A percentile compares a stretch with the other conserved stretches of the same genome.
Conservation (phyloP, 2,329 filamentous ascomycete species). For the Setomelanomma holmii region DNA sequence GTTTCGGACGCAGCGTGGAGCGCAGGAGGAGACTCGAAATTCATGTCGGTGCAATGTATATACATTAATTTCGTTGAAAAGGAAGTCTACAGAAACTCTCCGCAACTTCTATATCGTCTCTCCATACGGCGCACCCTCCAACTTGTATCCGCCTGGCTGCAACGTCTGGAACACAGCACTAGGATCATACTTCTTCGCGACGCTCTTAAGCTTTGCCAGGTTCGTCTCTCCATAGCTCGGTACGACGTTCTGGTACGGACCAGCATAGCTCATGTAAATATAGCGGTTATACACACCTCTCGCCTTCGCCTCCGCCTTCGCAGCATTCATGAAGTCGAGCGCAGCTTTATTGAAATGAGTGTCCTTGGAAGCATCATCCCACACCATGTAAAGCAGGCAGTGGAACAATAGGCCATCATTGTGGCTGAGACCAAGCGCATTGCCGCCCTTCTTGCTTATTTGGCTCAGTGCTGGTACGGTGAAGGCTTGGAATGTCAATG, state of each 20-base stretch:
- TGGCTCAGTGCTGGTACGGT: conserved; percentile 27
- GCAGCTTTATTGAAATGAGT: conserved; percentile 23
- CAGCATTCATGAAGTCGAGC: conserved; percentile 18
- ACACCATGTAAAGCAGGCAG: conserved; percentile 22
- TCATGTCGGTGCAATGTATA: too few relatives aligned
- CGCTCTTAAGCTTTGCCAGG: conserved; percentile 22
- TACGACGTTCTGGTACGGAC: conserved; percentile 51
- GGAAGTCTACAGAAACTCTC: too few relatives aligned
- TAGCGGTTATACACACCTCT: conserved; percentile 17
- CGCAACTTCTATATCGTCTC: neutral
- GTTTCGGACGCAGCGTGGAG: too few relatives aligned
- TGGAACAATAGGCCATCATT: conserved; percentile 29
- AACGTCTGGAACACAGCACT: conserved; percentile 24
- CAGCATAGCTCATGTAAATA: conserved; percentile 59
- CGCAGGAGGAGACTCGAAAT: too few relatives aligned
- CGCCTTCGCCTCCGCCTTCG: conserved; percentile 7
- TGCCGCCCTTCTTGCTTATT: conserved; percentile 33
- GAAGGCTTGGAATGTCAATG: conserved; percentile 35
- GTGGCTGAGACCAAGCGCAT: conserved; percentile 37
- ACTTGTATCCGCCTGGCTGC: conserved; percentile 30
- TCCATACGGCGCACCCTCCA: conserved; percentile 19
- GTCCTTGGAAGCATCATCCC: conserved; percentile 32
- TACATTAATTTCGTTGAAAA: neutral
- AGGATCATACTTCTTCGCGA: conserved; percentile 30
- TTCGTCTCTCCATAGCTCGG: conserved; percentile 52